Conservation (phyloP, 2,329 filamentous ascomycete genomes). For the Paecilomyces dactylethromorphus region DNA sequence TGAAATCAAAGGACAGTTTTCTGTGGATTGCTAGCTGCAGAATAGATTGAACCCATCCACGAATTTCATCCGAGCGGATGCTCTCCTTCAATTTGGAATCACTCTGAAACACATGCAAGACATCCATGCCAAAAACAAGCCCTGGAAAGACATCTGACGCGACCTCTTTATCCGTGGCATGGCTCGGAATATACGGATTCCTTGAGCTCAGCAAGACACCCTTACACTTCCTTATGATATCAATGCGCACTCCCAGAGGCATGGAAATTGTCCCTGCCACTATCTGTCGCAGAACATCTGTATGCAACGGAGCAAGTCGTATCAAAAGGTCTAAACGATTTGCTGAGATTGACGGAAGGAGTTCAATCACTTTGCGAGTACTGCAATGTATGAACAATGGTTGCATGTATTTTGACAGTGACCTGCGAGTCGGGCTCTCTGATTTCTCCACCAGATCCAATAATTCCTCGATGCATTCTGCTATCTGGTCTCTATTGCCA, state of each 20-base stretch:
- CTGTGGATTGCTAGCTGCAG: neutral
- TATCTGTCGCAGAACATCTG: neutral
- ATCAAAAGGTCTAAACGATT: neutral
- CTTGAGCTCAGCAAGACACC: neutral
- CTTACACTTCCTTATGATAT: neutral
- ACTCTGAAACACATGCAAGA: neutral
- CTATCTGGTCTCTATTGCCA: neutral
- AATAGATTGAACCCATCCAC: neutral
- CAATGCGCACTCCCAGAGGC: neutral
- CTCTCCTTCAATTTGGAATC: neutral
- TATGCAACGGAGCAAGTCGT: neutral
- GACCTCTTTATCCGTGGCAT: neutral
- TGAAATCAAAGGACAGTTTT: neutral
- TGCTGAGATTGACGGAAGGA: neutral
- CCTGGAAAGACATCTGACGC: neutral
- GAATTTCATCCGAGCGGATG: neutral
- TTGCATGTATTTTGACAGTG: neutral
- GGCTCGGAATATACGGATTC: neutral
- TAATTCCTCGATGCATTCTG: neutral
- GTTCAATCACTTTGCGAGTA: neutral
- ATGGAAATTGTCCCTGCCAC: neutral
- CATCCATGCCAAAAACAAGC: neutral
- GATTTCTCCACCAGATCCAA: neutral
- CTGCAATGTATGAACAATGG: neutral
- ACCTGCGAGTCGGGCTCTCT: neutral